Percentiles rank a stretch among this genome's conserved stretches.
These are phyloP conservation scores for Paraconiothyrium sp. DNA, from an alignment of 2,329 filamentous ascomycete genomes.

Conservation along the genomic window DNA sequence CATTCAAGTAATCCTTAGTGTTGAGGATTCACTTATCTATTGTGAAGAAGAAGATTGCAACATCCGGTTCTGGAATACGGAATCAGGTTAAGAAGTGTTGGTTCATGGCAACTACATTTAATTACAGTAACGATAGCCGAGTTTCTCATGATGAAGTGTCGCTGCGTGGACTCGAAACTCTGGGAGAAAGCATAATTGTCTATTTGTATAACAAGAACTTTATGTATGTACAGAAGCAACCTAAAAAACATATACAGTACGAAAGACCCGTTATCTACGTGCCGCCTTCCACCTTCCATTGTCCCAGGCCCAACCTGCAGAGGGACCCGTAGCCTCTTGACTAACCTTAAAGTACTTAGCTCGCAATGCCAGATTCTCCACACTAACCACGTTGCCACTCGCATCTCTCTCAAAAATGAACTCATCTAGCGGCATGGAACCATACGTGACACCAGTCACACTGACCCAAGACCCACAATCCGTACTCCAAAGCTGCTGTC, in stretches of 20 bases:
- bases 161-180: no score
- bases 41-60: no score
- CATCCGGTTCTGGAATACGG: no score
- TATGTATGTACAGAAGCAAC: neutral
- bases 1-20: no score
- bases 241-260: neutral
- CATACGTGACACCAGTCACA: constrained; percentile 35
- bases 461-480: constrained; percentile 37
- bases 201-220: neutral
- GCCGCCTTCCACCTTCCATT: constrained; percentile 4
- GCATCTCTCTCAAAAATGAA: constrained; percentile 36
- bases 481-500: constrained; percentile 31
- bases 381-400: constrained; percentile 30
- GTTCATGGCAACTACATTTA: no score
- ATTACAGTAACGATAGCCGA: no score
- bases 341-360: constrained; percentile 25
- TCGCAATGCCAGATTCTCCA: constrained; percentile 34
- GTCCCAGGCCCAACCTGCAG: constrained; percentile 3
- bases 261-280: neutral
- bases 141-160: no score
- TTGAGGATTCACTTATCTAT: no score
- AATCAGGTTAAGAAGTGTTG: no score
- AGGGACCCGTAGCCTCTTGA: constrained; percentile 1
- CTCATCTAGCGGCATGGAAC: constrained; percentile 33
- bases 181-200: no score